A percentile compares a stretch with the other conserved stretches of the same genome.
Conservation (phyloP, 2,329 filamentous ascomycete genomes). For the Neofusicoccum ribis region DNA sequence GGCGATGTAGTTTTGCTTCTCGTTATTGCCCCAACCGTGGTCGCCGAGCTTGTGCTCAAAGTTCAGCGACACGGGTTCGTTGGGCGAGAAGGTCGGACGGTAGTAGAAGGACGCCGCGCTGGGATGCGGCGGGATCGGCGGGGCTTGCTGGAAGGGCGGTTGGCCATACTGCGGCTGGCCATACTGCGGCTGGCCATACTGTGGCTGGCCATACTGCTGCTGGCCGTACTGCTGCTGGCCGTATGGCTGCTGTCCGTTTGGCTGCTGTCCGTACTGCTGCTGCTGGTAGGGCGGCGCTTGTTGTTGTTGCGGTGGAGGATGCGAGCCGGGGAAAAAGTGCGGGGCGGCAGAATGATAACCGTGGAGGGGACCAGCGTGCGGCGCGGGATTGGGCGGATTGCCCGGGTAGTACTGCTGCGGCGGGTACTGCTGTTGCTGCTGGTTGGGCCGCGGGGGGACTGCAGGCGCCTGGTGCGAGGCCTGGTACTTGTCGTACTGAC, state of each 20-base stretch:
- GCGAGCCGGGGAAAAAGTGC: slow-evolving; percentile 16
- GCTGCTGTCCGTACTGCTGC: background rate
- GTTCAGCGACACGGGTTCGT: slow-evolving; percentile 49
- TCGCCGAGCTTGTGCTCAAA: slow-evolving; percentile 59
- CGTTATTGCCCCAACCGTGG: slow-evolving; percentile 64
- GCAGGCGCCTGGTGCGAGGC: background rate
- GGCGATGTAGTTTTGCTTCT: slow-evolving; percentile 59
- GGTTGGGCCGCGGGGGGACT: background rate
- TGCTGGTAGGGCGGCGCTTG: slow-evolving; percentile 3
- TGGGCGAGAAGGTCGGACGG: slow-evolving; percentile 53
- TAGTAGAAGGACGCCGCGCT: slow-evolving; percentile 48
- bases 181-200: slow-evolving; percentile 26
- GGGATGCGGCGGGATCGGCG: slow-evolving; percentile 30
- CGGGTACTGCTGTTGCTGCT: background rate
- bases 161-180: slow-evolving; percentile 25
- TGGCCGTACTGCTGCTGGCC: slow-evolving; percentile 25
- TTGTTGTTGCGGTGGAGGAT: slow-evolving; percentile 22
- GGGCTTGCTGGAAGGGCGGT: slow-evolving; percentile 28
- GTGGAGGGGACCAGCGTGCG: background rate
- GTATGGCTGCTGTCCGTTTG: background rate
- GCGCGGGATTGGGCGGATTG: background rate
- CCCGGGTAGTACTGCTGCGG: slow-evolving; percentile 4
- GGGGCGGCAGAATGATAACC: slow-evolving; percentile 10
- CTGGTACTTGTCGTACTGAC: slow-evolving; percentile 18
- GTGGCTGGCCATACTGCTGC: background rate